phyloP scores from a whole-genome alignment of 495 filamentous ascomycete species.

The Penicillium cinerascens region DNA sequence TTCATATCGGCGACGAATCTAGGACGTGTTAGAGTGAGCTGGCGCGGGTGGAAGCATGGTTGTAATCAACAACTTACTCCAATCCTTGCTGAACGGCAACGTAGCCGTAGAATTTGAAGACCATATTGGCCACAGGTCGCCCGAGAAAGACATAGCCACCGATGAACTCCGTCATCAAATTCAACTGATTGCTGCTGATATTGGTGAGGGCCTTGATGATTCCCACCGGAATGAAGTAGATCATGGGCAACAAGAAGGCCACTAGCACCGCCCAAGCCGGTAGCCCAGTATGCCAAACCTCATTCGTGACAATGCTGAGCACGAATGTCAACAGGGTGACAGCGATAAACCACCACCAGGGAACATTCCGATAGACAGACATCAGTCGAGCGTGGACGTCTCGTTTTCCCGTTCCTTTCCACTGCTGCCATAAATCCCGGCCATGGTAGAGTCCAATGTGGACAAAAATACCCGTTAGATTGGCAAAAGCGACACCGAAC shows the following conservation, averaged over 20 bases:
- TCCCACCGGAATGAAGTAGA: slow-evolving; percentile 46
- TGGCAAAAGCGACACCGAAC: slow-evolving; percentile 69
- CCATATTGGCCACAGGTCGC: slow-evolving; percentile 63
- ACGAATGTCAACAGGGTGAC: slow-evolving; percentile 50
- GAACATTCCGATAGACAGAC: slow-evolving; percentile 32
- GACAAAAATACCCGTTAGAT: slow-evolving; percentile 62
- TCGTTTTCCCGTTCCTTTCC: slow-evolving; percentile 54
- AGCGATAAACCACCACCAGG: slow-evolving; percentile 44
- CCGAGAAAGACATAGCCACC: slow-evolving; percentile 69
- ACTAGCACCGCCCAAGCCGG: slow-evolving; percentile 66
- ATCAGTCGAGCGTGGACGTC: slow-evolving; percentile 49
- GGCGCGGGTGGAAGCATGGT: background rate
- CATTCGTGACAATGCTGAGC: slow-evolving; percentile 59
- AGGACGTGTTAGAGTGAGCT: slow-evolving; percentile 20
- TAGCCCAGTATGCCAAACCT: slow-evolving; percentile 62
- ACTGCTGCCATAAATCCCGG: slow-evolving; percentile 58
- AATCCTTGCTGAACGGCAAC: slow-evolving; percentile 57
- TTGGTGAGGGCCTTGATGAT: slow-evolving; percentile 63
- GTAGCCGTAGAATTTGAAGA: slow-evolving; percentile 75
- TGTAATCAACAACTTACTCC: slow-evolving; percentile 38
- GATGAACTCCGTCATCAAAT: slow-evolving; percentile 68
- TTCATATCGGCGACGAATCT: slow-evolving; percentile 71
- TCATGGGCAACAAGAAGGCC: slow-evolving; percentile 45
- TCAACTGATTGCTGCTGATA: slow-evolving; percentile 62
- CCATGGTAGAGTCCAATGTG: slow-evolving; percentile 64